These are phyloP conservation scores for Claviceps cyperi DNA, from an alignment of 2,329 filamentous ascomycete species.

Conservation along the genomic window DNA sequence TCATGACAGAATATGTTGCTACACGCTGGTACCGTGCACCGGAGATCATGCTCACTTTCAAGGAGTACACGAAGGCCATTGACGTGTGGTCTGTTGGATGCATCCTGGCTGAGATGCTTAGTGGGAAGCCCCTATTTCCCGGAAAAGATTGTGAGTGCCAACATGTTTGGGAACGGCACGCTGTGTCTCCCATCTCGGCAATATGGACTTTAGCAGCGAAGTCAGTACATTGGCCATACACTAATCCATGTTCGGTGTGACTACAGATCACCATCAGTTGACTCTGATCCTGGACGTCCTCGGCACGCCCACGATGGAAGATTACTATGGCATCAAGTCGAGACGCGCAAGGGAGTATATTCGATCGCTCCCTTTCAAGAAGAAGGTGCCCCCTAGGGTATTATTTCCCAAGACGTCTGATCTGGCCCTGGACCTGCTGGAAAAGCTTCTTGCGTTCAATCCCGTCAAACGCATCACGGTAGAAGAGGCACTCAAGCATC, in stretches of 20 bases:
- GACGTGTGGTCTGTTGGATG: conserved; percentile 99
- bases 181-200: not conserved
- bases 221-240: not conserved
- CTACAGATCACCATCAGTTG: conserved; percentile 83
- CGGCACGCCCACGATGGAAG: conserved; percentile 97
- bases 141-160: conserved; percentile 78
- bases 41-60: conserved; percentile 99
- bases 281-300: conserved; percentile 95
- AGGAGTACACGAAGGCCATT: conserved; percentile 99
- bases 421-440: conserved; percentile 78
- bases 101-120: conserved; percentile 96
- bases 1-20: conserved; percentile 99
- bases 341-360: conserved; percentile 96
- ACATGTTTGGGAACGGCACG: not conserved
- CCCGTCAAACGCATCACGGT: conserved; percentile 97
- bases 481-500: conserved; percentile 92
- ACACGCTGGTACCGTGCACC: conserved; percentile 98
- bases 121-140: conserved; percentile 93
- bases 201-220: not conserved
- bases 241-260: not conserved
- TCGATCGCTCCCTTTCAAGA: conserved; percentile 94
- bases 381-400: conserved; percentile 95
- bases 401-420: conserved; percentile 99
- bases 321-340: conserved; percentile 99
- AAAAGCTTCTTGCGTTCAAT: conserved; percentile 95